Base-by-base conservation (phyloP, 1,139 yeast genomes). In the Saccharomyces hybrid region DNA sequence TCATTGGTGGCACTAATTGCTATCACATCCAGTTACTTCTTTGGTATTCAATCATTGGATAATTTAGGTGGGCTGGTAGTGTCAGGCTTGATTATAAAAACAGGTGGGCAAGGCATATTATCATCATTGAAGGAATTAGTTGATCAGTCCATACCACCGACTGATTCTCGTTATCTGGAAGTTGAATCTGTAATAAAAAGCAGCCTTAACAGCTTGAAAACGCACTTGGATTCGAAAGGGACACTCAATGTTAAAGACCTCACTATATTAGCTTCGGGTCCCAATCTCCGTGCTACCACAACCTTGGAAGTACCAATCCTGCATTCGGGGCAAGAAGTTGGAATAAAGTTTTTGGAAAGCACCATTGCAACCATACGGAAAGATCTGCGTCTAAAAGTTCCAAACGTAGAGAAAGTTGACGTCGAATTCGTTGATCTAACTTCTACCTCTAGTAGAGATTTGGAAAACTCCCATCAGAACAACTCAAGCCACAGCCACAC, bases 31-130 rank as follows among this genome's bases (percentile, higher is more conserved):
- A 96, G 97, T 31, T 84, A 86, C 60, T 73, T 88, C 58, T 80
- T 89, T 59, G 80, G 83, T 58, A 78, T 89, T 48, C 83, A 82
- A 46, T 89, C 97, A 86, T 74, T 93, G 54, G 99, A 93, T 68
- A 84, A 97, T 2, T 78, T 89, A 53, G 99, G 98, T 56, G 99
- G 98, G 0, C 70, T 91, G 29, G 69, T 89, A 6, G 98, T 93
- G 6, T 88, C 97, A 0, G 76, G 78, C 2, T 76, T 93, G 61
- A 86, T 93, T 58, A 82, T 90, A 58, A 83, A 80, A 60, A 97
- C 97, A 4, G 98, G 98, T 26, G 80, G 82, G 73, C 79, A 80
- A 8, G 89, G 96, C 41, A 81, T 87, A 63, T 76, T 76, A 58
- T 77, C 79, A 34, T 83, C 98, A 0, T 79, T 86, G 63, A 76